Percentiles rank a stretch among this genome's conserved stretches.
phyloP scores from a whole-genome alignment of 257 asterid species.

The Handroanthus guayacan region DNA sequence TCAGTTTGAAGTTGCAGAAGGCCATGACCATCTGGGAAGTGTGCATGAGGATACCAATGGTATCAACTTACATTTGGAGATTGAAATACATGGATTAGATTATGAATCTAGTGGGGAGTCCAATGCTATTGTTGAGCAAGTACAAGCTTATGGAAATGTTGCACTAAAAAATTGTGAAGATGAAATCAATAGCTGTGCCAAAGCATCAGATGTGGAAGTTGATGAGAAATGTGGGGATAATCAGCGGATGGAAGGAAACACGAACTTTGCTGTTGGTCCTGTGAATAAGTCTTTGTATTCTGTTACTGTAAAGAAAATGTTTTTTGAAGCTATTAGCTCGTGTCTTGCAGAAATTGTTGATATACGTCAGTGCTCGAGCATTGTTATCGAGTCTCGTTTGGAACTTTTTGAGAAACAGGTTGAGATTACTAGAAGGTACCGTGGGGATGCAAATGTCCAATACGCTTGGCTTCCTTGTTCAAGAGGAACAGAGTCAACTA shows the following conservation, averaged over 20 bases:
- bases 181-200: conserved; percentile 47
- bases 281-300: conserved; percentile 40
- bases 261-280: conserved; percentile 28
- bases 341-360: conserved; percentile 55
- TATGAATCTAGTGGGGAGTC: conserved; percentile 80
- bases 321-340: conserved; percentile 54
- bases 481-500: conserved; percentile 50
- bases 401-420: conserved; percentile 81
- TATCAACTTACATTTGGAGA: conserved; percentile 75
- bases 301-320: conserved; percentile 53
- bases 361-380: conserved; percentile 47
- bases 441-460: conserved; percentile 73
- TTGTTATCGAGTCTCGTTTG: conserved; percentile 52
- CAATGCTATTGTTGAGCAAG: conserved; percentile 53
- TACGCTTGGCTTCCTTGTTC: conserved; percentile 95
- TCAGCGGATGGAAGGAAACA: conserved; percentile 40
- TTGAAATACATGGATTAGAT: conserved; percentile 69
- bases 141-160: conserved; percentile 43
- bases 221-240: conserved; percentile 43
- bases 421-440: conserved; percentile 64
- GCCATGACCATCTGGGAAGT: conserved; percentile 29
- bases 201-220: conserved; percentile 41
- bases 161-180: conserved; percentile 46
- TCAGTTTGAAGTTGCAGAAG: conserved; percentile 43
- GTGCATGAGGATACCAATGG: conserved; percentile 51